phyloP scores from a whole-genome alignment of 2,329 filamentous ascomycete species.

The Basipetospora chlamydospora region DNA sequence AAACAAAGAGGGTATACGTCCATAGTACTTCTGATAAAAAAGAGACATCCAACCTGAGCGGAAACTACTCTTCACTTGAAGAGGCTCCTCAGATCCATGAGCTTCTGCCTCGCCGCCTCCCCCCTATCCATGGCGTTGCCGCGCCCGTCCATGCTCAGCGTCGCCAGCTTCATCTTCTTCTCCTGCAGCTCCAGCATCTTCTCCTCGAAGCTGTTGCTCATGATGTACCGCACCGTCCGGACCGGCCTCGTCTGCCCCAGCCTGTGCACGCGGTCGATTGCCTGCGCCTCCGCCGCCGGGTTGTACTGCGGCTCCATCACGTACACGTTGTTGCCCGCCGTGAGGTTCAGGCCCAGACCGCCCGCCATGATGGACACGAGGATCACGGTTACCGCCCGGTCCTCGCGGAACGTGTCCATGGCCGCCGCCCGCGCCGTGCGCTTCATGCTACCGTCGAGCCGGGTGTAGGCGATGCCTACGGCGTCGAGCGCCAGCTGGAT shows the following conservation, averaged over 20 bases:
- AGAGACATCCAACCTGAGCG: no score
- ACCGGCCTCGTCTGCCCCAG: conserved; percentile 84
- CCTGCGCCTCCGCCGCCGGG: conserved; percentile 85
- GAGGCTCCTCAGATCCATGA: conserved; percentile 42
- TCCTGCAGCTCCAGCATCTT: conserved; percentile 81
- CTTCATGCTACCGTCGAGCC: conserved; percentile 85
- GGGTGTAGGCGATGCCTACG: conserved; percentile 52
- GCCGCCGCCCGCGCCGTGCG: conserved; percentile 59
- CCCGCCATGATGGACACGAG: conserved; percentile 87
- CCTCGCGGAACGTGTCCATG: conserved; percentile 63
- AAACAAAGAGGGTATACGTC: no score
- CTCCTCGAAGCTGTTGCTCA: conserved; percentile 83
- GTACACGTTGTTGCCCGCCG: conserved; percentile 72
- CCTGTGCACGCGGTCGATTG: conserved; percentile 82
- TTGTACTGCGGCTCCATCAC: conserved; percentile 99
- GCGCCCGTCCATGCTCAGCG: conserved; percentile 63
- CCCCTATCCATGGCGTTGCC: conserved; percentile 37
- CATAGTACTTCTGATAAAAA: no score
- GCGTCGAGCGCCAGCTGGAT: conserved; percentile 68
- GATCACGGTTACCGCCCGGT: conserved; percentile 60
- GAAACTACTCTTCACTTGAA: no score
- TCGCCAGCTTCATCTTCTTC: conserved; percentile 85
- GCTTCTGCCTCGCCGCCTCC: conserved; percentile 43
- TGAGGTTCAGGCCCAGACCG: conserved; percentile 82
- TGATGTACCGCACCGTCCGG: conserved; percentile 76